These are phyloP conservation scores for Tagetes erecta DNA, from an alignment of 129 eudicot species.

Conservation along the genomic window DNA sequence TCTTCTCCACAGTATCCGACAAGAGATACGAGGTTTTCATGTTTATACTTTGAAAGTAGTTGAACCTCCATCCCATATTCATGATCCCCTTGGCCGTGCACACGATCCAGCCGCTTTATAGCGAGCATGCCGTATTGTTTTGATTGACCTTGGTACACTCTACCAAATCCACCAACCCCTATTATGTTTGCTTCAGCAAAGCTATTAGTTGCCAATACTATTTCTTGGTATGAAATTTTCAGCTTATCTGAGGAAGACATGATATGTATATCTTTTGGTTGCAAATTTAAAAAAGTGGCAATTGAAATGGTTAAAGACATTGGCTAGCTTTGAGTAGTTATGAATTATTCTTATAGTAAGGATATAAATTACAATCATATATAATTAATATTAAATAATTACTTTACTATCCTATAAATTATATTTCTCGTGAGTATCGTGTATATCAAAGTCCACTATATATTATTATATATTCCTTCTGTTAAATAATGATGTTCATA, in stretches of 20 bases:
- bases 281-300: neutral
- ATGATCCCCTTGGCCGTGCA: slow-evolving; percentile 25
- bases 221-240: slow-evolving; percentile 37
- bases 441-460: too few species aligned
- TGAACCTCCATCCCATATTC: slow-evolving; percentile 36
- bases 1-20: slow-evolving; percentile 30
- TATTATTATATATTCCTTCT: too few species aligned
- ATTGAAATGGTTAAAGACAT: too few species aligned
- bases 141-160: slow-evolving; percentile 35
- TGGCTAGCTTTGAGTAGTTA: too few species aligned
- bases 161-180: slow-evolving; percentile 34
- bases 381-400: too few species aligned
- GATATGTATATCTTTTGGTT: neutral
- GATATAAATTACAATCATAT: too few species aligned
- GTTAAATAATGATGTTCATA: too few species aligned
- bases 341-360: too few species aligned
- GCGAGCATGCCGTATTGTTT: slow-evolving; percentile 32
- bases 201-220: slow-evolving; percentile 27
- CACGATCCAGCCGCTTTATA: slow-evolving; percentile 33
- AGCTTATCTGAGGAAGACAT: slow-evolving; percentile 4
- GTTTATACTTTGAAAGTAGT: slow-evolving; percentile 34
- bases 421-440: too few species aligned
- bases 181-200: slow-evolving; percentile 18
- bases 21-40: slow-evolving; percentile 12
- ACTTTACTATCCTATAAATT: too few species aligned